phyloP scores from a whole-genome alignment of 2,329 filamentous ascomycete genomes.

The Colletotrichum acutatum region DNA sequence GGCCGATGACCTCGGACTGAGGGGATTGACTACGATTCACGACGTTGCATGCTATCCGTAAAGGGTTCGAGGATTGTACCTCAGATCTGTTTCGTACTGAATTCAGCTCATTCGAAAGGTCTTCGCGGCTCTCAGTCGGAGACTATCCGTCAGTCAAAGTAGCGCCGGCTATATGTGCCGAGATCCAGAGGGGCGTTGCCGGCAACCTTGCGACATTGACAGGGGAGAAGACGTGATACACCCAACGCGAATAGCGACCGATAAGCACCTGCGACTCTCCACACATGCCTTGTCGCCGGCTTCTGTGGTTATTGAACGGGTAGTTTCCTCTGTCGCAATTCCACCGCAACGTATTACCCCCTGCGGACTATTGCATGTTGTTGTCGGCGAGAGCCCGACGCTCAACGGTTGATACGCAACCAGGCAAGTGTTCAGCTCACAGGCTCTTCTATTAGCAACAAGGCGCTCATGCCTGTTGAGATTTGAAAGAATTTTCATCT shows the following conservation, averaged over 20 bases:
- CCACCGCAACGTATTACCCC: neutral
- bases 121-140: neutral
- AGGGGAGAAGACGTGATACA: slow-evolving; percentile 19
- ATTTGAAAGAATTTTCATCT: neutral
- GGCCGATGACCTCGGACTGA: neutral
- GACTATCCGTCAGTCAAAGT: neutral
- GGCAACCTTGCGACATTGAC: slow-evolving; percentile 19
- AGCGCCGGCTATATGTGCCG: neutral
- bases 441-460: neutral
- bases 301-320: neutral
- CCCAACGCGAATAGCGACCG: neutral
- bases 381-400: neutral
- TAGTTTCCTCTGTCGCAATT: neutral
- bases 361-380: neutral
- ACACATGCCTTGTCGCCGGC: neutral
- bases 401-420: too few species aligned
- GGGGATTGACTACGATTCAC: neutral
- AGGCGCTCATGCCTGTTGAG: neutral
- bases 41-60: neutral
- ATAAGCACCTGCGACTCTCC: neutral
- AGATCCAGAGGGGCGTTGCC: neutral
- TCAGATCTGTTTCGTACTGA: neutral
- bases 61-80: neutral
- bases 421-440: neutral
- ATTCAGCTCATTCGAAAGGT: neutral